A percentile compares a stretch with the other conserved stretches of the same genome.
Conservation (phyloP, 2,329 filamentous ascomycete genomes). For the Beauveria asiatica region DNA sequence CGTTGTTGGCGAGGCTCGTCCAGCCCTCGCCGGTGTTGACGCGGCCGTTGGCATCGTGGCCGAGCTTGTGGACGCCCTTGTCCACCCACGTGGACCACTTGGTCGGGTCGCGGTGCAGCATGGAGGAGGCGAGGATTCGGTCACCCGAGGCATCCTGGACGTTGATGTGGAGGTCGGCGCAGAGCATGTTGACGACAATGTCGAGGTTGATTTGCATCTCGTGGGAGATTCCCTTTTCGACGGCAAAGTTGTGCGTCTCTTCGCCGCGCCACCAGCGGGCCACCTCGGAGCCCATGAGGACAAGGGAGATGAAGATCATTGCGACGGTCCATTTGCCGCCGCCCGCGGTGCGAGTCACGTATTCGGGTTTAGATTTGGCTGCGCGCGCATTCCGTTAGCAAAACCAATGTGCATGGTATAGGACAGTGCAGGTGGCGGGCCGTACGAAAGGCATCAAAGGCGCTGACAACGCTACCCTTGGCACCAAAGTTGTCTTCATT, state of each 20-base stretch:
- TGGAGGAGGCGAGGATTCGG: slow-evolving; percentile 71
- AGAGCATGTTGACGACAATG: slow-evolving; percentile 83
- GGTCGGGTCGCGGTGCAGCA: slow-evolving; percentile 68
- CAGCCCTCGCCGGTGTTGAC: slow-evolving; percentile 50
- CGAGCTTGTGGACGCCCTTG: slow-evolving; percentile 55
- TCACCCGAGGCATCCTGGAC: slow-evolving; percentile 94
- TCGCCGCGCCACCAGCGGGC: slow-evolving; percentile 73
- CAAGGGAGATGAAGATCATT: slow-evolving; percentile 63
- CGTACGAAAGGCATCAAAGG: slow-evolving; percentile 96
- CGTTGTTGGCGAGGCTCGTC: slow-evolving; percentile 37
- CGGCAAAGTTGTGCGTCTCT: slow-evolving; percentile 83
- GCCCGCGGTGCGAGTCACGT: slow-evolving; percentile 72
- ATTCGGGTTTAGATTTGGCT: slow-evolving; percentile 96
- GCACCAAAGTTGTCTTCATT: slow-evolving; percentile 76
- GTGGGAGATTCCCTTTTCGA: slow-evolving; percentile 85
- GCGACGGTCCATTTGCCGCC: slow-evolving; percentile 91
- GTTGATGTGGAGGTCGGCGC: slow-evolving; percentile 84
- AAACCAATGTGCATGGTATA: background rate
- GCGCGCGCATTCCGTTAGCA: slow-evolving; percentile 8
- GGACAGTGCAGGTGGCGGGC: background rate
- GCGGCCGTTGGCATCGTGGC: slow-evolving; percentile 45
- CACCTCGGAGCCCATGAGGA: slow-evolving; percentile 73
- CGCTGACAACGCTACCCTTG: slow-evolving; percentile 62
- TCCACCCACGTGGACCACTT: slow-evolving; percentile 77
- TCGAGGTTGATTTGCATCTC: slow-evolving; percentile 92